Base-by-base conservation (phyloP, 768 basidiomycete genomes). In the Pulveroboletus frians region DNA sequence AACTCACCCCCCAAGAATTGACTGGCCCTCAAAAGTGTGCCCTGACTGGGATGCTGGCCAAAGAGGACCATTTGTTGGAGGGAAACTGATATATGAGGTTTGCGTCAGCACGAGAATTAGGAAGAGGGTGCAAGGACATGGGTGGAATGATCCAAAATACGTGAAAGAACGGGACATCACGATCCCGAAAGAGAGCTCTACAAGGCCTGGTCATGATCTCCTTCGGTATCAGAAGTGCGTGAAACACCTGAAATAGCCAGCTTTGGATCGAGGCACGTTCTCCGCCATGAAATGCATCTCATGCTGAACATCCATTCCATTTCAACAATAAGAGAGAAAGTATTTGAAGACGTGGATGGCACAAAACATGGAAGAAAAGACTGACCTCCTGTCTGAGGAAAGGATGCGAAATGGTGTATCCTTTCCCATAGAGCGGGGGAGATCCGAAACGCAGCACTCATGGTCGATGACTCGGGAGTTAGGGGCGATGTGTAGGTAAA, bases 1-100 rank as follows among this genome's bases (percentile, higher is more conserved):
- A 3, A 65, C 71, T 43, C 39, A 88, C 90, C 89, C 50, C 83
- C 73, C 3, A 95, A 77, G 67, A 95, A 95, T 63, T 93, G 90
- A 57, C 85, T 85, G 0, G 90, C 96, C 63, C 85, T 87, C n/a
- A 97, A 71, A 10, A 99, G 76, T 0, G 95, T 99, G 0, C 95
- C 95, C 65, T 95, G 91, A 47, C 83, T 86, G 0, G 95, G 94
- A 62, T 97, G 89, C 73, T 96, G 92, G 0, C 95, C 95, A 62
- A 99, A 97, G 46, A 88, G 78, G 43, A 96, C 92, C 94, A 99
- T 97, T 71, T 98, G 95, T 69, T 96, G 89, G 17, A 97, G 76
- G 0, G 93, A 96, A 3, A 98, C 94, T 90, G 59, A n/a, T 18
- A n/a, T 4, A 39, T 4, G 10, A 5, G 18, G 27, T 18, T 6